Conservation (phyloP, 2,329 filamentous ascomycete genomes). For the Penicillium sp. region DNA sequence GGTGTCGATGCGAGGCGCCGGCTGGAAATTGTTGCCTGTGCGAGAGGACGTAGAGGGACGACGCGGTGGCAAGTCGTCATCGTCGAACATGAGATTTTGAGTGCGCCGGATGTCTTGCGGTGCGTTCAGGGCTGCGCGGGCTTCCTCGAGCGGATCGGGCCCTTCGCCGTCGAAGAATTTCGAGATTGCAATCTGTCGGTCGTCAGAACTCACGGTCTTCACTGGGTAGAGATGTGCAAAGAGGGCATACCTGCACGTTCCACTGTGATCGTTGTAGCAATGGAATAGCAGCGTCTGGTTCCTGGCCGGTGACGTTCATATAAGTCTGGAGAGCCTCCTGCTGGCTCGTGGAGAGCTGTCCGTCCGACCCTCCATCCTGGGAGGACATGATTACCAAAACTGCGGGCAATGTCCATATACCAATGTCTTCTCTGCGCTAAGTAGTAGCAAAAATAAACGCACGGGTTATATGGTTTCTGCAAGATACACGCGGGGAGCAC, state of each 20-base stretch:
- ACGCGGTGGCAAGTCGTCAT: constrained; percentile 29
- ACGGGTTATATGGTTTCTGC: neutral
- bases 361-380: constrained; percentile 43
- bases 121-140: constrained; percentile 61
- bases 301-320: constrained; percentile 81
- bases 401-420: constrained; percentile 7
- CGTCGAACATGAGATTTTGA: constrained; percentile 64
- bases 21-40: constrained; percentile 51
- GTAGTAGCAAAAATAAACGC: neutral
- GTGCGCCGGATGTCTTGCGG: constrained; percentile 60
- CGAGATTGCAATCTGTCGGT: constrained; percentile 76
- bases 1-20: constrained; percentile 81
- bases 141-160: constrained; percentile 74
- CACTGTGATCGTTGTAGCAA: constrained; percentile 84
- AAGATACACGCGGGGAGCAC: neutral
- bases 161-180: constrained; percentile 98
- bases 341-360: constrained; percentile 70
- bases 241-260: constrained; percentile 73
- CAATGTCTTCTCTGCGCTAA: neutral
- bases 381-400: constrained; percentile 41
- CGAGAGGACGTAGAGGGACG: constrained; percentile 27
- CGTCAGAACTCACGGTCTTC: neutral
- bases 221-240: neutral
- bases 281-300: constrained; percentile 69
- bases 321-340: constrained; percentile 84